Conservation (phyloP, 345 rosid species). For the Salix purpurea region DNA sequence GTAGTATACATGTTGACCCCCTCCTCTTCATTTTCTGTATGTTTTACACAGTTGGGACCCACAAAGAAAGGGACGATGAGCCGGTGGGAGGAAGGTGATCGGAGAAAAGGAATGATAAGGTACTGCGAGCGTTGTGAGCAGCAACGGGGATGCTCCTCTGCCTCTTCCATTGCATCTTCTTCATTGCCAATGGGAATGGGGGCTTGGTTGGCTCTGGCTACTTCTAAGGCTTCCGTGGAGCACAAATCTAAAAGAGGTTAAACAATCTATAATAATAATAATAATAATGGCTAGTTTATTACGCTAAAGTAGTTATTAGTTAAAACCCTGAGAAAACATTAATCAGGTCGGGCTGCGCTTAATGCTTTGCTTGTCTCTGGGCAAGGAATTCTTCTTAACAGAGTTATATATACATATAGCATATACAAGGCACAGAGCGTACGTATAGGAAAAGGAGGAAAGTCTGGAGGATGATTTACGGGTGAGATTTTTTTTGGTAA, state of each 20-base stretch:
- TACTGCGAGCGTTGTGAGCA: constrained; percentile 6
- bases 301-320: background rate
- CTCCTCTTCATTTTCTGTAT: background rate
- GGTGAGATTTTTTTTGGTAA: background rate
- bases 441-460: background rate
- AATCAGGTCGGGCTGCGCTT: background rate
- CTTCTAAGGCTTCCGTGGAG: constrained; percentile 15
- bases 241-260: constrained; percentile 14
- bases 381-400: background rate
- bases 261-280: background rate
- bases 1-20: background rate
- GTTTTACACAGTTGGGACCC: constrained; percentile 18
- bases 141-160: constrained; percentile 9
- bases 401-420: background rate
- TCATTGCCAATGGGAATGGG: constrained; percentile 12
- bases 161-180: constrained; percentile 7
- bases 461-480: background rate
- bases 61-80: constrained; percentile 18
- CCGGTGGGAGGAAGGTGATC: constrained; percentile 3
- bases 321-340: background rate
- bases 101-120: constrained; percentile 3
- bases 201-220: constrained; percentile 29
- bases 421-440: background rate
- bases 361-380: background rate
- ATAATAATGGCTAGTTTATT: background rate